These are phyloP conservation scores for Sutorius australiensis DNA, from an alignment of 768 basidiomycete species.

Conservation along the genomic window DNA sequence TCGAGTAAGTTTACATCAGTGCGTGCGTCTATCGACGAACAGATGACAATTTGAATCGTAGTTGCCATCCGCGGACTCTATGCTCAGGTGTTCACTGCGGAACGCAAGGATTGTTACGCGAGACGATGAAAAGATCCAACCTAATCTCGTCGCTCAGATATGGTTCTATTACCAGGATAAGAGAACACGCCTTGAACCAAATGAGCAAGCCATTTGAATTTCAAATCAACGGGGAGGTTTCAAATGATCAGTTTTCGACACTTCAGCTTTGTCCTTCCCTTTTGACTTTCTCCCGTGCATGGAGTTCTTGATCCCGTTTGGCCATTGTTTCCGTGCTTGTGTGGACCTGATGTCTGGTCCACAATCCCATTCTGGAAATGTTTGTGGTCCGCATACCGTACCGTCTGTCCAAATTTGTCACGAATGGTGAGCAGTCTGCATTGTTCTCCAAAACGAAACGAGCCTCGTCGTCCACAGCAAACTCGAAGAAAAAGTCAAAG, in stretches of 20 bases:
- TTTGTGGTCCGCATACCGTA: background rate
- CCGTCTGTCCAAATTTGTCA: background rate
- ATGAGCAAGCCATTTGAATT: background rate
- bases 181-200: background rate
- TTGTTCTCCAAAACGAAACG: slow-evolving; percentile 9
- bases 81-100: background rate
- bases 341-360: slow-evolving; percentile 1
- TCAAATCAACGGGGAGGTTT: background rate
- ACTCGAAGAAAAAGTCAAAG: slow-evolving; percentile 5
- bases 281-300: background rate
- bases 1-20: background rate
- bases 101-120: background rate
- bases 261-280: background rate
- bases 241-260: background rate
- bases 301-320: background rate
- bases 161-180: background rate
- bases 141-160: background rate
- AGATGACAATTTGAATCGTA: background rate
- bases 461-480: slow-evolving; percentile 3
- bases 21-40: background rate
- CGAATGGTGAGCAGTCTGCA: background rate
- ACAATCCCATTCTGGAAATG: slow-evolving; percentile 1
- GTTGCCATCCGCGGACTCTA: background rate
- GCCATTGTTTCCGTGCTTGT: background rate
- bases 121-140: background rate